Evolutionary conservation across 2,329 filamentous ascomycete species (phyloP), one percentile per base, ranked within the genome.

Genomic region (Phaeosphaeriaceae sp.): DNA sequence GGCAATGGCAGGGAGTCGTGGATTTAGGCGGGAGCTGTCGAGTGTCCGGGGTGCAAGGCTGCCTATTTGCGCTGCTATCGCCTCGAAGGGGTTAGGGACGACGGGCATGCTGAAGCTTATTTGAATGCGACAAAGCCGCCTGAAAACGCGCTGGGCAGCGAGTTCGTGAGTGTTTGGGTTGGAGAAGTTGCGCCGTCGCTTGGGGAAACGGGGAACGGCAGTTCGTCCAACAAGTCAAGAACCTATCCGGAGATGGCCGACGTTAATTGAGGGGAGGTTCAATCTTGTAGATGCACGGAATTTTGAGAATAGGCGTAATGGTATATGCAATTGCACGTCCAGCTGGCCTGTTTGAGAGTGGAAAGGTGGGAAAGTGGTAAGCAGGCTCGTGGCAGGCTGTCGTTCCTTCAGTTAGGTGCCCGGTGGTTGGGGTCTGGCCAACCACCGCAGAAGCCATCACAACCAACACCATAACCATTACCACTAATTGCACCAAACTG

Each of bases 361-460:
- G 48, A 46, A 40, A 39, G 32, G 48, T 13, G 6, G 41, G 37
- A 42, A 45, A 42, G 42, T 38, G 35, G 48, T 35, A 49, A 57
- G 40, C 37, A 42, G 33, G 43, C 45, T 52, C 46, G 52, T 46
- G 42, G 42, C 43, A 49, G 50, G 38, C 56, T 48, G 60, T 56
- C 55, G 57, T 50, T 46, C 36, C 60, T 63, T 69, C 64, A 69
- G 66, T 50, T 52, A 39, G 41, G 35, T 42, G 39, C 35, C 18
- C 43, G 33, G 64, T 62, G 66, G 66, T 62, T 68, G 66, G 64
- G 62, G 48, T 46, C 55, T n/a, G 60, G 58, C 23, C 55, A 63
- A 64, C 58, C 47, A 45, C 62, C 60, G 56, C 58, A 63, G 61
- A 61, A n/a, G 58, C 49, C 47, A 44, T 35, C 37, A 32, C 46